Evolutionary conservation across 768 basidiomycete species (phyloP).

Genomic region (Pisolithus albus): DNA sequence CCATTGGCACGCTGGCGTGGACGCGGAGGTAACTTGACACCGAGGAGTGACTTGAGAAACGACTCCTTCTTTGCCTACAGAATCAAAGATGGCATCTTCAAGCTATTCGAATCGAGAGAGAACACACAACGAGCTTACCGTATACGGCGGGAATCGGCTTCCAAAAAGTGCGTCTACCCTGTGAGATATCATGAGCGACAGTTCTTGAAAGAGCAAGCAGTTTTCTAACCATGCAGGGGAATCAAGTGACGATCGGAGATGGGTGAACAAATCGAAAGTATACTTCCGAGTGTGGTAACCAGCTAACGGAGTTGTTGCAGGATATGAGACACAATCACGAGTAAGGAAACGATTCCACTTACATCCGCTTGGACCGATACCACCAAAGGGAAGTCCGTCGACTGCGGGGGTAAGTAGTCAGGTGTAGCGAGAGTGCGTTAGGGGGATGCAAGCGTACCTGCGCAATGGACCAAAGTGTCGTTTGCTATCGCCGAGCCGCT

Average conservation of each 20-base stretch:
- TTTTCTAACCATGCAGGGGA: conserved; percentile 29
- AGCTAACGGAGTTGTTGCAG: conserved; percentile 30
- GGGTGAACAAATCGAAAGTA: conserved; percentile 73
- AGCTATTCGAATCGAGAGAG: neutral
- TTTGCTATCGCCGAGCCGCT: conserved; percentile 69
- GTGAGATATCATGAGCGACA: conserved; percentile 1
- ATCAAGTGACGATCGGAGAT: conserved; percentile 51
- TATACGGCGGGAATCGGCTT: conserved; percentile 26
- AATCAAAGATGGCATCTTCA: neutral
- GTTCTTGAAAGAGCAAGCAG: too few species aligned
- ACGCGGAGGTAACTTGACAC: conserved; percentile 18
- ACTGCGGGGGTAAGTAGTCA: conserved; percentile 23
- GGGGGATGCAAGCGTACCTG: conserved; percentile 31
- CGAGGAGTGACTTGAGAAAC: conserved; percentile 12
- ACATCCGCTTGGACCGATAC: conserved; percentile 69
- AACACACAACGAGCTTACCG: conserved; percentile 6
- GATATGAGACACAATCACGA: neutral
- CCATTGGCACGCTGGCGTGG: conserved; percentile 8
- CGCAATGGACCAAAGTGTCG: conserved; percentile 58
- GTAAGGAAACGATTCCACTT: conserved; percentile 19
- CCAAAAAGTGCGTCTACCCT: conserved; percentile 23
- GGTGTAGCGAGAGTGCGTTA: neutral
- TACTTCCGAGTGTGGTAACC: conserved; percentile 70
- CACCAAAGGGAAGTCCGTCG: conserved; percentile 68
- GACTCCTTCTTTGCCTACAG: conserved; percentile 21